Base-by-base conservation (phyloP, 176 grass and related monocot genomes). In the Triticum urartu region DNA sequence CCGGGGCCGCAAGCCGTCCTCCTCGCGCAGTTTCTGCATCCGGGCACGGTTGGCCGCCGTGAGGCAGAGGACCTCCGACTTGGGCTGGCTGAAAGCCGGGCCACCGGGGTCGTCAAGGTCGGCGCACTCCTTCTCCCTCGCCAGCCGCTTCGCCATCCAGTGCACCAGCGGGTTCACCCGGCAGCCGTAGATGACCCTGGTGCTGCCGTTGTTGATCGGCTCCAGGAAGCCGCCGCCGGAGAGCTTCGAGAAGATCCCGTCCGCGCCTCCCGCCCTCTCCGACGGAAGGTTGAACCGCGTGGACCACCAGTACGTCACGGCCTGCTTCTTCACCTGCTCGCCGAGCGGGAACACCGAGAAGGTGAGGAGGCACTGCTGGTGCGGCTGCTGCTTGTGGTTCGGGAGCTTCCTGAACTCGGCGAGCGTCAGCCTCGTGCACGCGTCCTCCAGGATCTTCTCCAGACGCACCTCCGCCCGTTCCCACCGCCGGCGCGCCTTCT, bases 231-330 rank as follows among this genome's bases (percentile, higher is more conserved):
- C 90, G 3, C 5, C 2, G 1, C 2, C 1, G 7, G 58, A 77
- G 36, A 92, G 47, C 47, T 3, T 0, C 21, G 5, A 4, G 81
- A 87, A 80, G 75, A 80, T 17, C 10, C 7, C 1, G 26, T 79
- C 75, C 26, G 77, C 42, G 1, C 12, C n/a, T 1, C 1, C 21
- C 2, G 0, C 43, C 13, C 62, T 32, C 17, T 14, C 36, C 85
- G 28, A 3, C 1, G 7, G 22, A 14, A 83, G 65, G 8, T 73
- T 5, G 72, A 86, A 65, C 68, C 18, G 18, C 3, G 83, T 30
- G 11, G 64, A 80, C 90, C 90, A 92, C 87, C 90, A 92, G 47
- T 92, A 89, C 2, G 78, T 75, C 60, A 92, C 85, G 14, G 14
- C 17, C 9, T 89, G 86, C 47, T 86, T 92, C 79, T 89, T 92